Percentiles rank a stretch among this genome's conserved stretches.
phyloP scores from a whole-genome alignment of 768 basidiomycete genomes.

The Boletus sp. region DNA sequence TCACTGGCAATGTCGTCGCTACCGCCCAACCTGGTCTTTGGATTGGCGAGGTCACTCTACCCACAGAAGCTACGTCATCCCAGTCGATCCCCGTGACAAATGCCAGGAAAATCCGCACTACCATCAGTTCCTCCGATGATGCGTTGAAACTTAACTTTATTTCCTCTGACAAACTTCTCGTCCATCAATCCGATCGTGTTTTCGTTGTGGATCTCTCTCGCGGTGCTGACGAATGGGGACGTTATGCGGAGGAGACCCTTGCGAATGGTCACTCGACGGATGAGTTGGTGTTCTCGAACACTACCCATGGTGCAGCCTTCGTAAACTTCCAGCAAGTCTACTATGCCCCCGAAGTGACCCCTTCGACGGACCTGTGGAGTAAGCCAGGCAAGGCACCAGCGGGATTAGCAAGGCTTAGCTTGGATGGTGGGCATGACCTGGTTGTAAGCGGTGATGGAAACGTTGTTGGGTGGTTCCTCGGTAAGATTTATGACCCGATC shows the following conservation, averaged over 20 bases:
- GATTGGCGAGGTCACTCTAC: slow-evolving; percentile 55
- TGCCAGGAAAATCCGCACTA: slow-evolving; percentile 47
- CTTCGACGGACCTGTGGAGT: slow-evolving; percentile 56
- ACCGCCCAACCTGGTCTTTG: slow-evolving; percentile 64
- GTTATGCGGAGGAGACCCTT: slow-evolving; percentile 45
- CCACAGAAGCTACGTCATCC: slow-evolving; percentile 26
- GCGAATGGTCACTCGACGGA: slow-evolving; percentile 55
- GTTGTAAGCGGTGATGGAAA: slow-evolving; percentile 62
- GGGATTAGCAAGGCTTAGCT: slow-evolving; percentile 57
- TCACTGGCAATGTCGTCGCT: slow-evolving; percentile 64
- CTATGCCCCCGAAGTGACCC: slow-evolving; percentile 43
- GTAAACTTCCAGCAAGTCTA: slow-evolving; percentile 71
- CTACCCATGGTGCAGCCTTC: slow-evolving; percentile 50
- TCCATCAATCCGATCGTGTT: slow-evolving; percentile 51
- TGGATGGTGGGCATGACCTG: slow-evolving; percentile 73
- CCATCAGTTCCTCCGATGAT: slow-evolving; percentile 41
- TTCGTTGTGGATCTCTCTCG: slow-evolving; percentile 50
- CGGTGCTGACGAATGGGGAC: slow-evolving; percentile 44
- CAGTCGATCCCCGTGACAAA: slow-evolving; percentile 41
- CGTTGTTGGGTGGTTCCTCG: slow-evolving; percentile 70
- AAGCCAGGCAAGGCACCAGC: slow-evolving; percentile 65
- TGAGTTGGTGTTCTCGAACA: slow-evolving; percentile 49
- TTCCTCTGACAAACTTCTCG: slow-evolving; percentile 52
- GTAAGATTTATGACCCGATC: slow-evolving; percentile 34
- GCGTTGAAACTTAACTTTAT: slow-evolving; percentile 55